These are phyloP conservation scores for Colletotrichum chlorophyti DNA, from an alignment of 2,329 filamentous ascomycete genomes.

Conservation along the genomic window DNA sequence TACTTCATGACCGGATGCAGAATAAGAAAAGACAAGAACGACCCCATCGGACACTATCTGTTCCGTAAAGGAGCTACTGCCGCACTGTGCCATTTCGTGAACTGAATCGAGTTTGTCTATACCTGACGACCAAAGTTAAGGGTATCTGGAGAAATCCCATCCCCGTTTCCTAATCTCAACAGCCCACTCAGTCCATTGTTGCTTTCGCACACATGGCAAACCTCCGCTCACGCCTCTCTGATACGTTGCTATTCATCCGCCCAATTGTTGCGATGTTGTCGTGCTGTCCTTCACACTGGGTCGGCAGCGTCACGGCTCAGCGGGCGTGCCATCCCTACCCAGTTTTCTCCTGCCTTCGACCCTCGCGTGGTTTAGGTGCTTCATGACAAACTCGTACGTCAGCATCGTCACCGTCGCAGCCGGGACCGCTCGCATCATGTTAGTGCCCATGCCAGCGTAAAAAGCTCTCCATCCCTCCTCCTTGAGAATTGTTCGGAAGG, in stretches of 20 bases:
- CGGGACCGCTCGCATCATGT: constrained; percentile 94
- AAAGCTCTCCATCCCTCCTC: constrained; percentile 98
- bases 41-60: background rate
- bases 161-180: constrained; percentile 26
- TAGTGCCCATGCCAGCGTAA: constrained; percentile 96
- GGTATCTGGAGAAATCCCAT: constrained; percentile 39
- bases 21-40: constrained; percentile 16
- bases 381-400: constrained; percentile 85
- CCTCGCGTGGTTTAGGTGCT: constrained; percentile 53
- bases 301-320: constrained; percentile 10
- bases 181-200: constrained; percentile 6
- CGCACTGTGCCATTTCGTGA: constrained; percentile 29
- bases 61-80: background rate
- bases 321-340: constrained; percentile 8
- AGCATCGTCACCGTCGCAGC: constrained; percentile 97
- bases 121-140: constrained; percentile 40
- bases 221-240: too few species aligned
- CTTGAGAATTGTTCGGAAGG: constrained; percentile 81
- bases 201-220: constrained; percentile 11
- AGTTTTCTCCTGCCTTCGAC: constrained; percentile 45
- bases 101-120: constrained; percentile 42
- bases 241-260: too few species aligned
- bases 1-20: background rate
- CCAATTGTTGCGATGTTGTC: too few species aligned
- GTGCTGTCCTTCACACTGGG: constrained; percentile 25